These are phyloP conservation scores for Peronospora tabacina DNA, from an alignment of 352 stramenopile genomes.

Conservation along the genomic window DNA sequence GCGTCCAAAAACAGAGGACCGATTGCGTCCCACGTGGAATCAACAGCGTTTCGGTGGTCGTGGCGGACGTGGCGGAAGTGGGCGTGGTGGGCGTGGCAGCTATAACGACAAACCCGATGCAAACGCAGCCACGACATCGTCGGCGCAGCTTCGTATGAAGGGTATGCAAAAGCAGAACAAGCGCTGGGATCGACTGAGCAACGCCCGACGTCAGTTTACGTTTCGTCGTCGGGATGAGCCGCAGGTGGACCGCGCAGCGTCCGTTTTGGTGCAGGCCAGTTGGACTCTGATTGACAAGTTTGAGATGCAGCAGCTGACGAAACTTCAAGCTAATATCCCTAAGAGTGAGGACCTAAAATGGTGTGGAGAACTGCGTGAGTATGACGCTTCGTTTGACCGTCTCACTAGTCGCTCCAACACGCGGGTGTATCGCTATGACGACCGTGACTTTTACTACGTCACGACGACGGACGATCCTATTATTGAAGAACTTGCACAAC, in stretches of 20 bases:
- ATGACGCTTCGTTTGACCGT: constrained; percentile 93
- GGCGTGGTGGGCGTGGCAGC: constrained; percentile 29
- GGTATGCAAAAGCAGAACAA: constrained; percentile 85
- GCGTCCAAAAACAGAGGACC: constrained; percentile 67
- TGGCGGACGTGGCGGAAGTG: constrained; percentile 34
- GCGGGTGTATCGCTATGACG: constrained; percentile 69
- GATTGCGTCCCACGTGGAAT: constrained; percentile 76
- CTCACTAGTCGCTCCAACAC: constrained; percentile 82
- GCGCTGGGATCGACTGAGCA: constrained; percentile 69
- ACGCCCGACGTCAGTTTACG: constrained; percentile 61
- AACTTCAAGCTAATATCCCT: constrained; percentile 87
- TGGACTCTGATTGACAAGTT: constrained; percentile 95
- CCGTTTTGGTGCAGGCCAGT: constrained; percentile 86
- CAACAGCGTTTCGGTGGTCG: constrained; percentile 75
- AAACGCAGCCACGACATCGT: constrained; percentile 37
- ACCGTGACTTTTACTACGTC: constrained; percentile 95
- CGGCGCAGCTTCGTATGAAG: constrained; percentile 71
- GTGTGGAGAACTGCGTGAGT: constrained; percentile 92
- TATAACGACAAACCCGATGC: constrained; percentile 34
- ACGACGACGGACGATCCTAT: constrained; percentile 95
- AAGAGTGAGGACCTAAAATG: constrained; percentile 88
- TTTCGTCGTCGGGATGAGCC: constrained; percentile 59
- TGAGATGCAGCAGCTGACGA: constrained; percentile 92
- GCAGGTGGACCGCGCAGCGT: constrained; percentile 78
- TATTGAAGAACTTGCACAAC: constrained; percentile 90